phyloP scores from a whole-genome alignment of 352 stramenopile species.

The Globisporangium rhizosaccharum region DNA sequence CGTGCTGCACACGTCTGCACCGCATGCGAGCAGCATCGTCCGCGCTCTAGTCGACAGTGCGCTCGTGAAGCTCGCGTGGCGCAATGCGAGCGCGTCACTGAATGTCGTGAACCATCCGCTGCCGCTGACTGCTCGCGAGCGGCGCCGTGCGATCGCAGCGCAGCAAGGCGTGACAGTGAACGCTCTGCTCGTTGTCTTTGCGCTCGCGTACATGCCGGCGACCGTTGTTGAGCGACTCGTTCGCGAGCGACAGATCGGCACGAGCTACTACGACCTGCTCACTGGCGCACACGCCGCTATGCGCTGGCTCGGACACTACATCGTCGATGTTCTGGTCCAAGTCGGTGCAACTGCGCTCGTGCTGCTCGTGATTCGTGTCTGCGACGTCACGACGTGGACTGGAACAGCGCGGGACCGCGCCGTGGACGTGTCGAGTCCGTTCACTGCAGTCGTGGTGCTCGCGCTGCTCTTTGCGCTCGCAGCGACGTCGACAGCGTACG shows the following conservation, averaged over 20 bases:
- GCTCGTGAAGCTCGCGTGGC: constrained; percentile 12
- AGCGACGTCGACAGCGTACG: constrained; percentile 16
- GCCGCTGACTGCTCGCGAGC: constrained; percentile 31
- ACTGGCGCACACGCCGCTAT: constrained; percentile 82
- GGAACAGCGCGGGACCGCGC: constrained; percentile 22
- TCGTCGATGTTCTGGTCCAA: constrained; percentile 89
- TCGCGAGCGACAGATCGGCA: constrained; percentile 64
- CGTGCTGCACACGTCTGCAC: constrained; percentile 42
- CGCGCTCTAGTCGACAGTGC: constrained; percentile 47
- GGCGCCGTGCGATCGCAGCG: constrained; percentile 50
- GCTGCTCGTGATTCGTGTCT: constrained; percentile 29
- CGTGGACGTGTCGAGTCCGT: constrained; percentile 7
- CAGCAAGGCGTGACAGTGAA: constrained; percentile 14
- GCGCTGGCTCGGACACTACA: constrained; percentile 94
- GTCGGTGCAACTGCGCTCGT: constrained; percentile 40
- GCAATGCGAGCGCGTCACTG: constrained; percentile 17
- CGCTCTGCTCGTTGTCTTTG: constrained; percentile 60
- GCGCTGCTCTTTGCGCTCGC: constrained; percentile 18
- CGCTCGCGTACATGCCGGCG: constrained; percentile 85
- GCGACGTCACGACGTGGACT: constrained; percentile 28
- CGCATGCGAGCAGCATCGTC: constrained; percentile 40
- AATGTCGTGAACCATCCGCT: constrained; percentile 47
- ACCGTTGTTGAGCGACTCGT: constrained; percentile 92
- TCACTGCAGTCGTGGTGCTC: constrained; percentile 13
- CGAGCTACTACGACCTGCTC: constrained; percentile 85